Evolutionary conservation across 352 stramenopile genomes (phyloP), one percentile per base, ranked within the genome.

Genomic region (Peronospora destructor): DNA sequence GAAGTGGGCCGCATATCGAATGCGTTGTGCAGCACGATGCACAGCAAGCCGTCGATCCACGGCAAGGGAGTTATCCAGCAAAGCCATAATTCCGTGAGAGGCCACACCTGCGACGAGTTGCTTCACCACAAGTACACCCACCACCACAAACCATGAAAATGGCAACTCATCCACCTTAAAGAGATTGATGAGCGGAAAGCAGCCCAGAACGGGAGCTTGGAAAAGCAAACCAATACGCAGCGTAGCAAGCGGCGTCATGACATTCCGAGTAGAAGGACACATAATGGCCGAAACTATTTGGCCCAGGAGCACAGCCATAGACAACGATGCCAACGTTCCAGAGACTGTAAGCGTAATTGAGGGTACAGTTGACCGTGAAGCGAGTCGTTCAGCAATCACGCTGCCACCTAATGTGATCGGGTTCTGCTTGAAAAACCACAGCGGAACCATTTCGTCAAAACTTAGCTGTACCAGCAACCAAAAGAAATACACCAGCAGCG

Each of bases 351-450:
- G 64, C 7, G 76, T 87, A 37, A 81, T 73, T 6, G 71, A 76
- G 8, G 68, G 79, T 8, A 87, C 69, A 0, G 62, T 69, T 4
- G 54, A 68, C 14, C 49, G 49, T 28, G 67, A 64, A 9, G 55
- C 60, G 4, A 62, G 58, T 8, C 55, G 59, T 41, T 77, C 58
- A 9, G 67, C 64, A 38, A 76, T 66, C 14, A 82, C 56, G 13
- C 59, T 72, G 16, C 62, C 73, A 10, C 57, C 57, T 4, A 68
- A 25, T 28, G 63, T 67, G 10, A 68, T 69, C 1, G 67, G 60
- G 34, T 84, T 76, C 30, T 86, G 71, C 32, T 79, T 76, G 64
- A 91, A 87, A 43, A 88, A 82, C 80, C 76, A 91, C 13, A 91
- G 59, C 16, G 80, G 80, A 17, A 88, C 48, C 52, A 91, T 76